phyloP scores from a whole-genome alignment of 2,329 filamentous ascomycete genomes.

The Sarocladium brachiariae region DNA sequence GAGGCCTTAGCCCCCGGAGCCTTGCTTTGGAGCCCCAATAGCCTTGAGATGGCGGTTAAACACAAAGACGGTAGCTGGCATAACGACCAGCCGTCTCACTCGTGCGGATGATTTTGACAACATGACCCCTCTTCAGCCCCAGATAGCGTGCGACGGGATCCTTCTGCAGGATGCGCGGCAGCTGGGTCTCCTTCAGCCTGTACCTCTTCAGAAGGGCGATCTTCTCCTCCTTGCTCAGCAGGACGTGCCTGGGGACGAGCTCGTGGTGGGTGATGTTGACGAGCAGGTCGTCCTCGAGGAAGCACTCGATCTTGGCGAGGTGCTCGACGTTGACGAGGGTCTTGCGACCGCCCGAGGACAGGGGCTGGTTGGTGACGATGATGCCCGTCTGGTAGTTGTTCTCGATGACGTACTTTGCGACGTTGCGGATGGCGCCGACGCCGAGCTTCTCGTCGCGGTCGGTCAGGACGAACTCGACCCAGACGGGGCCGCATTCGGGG shows the following conservation, averaged over 20 bases:
- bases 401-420: slow-evolving; percentile 73
- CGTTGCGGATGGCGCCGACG: slow-evolving; percentile 85
- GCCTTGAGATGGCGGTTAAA: slow-evolving; percentile 28
- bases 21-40: no score
- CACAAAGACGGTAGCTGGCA: slow-evolving; percentile 79
- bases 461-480: slow-evolving; percentile 75
- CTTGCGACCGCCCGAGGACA: slow-evolving; percentile 83
- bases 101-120: slow-evolving; percentile 96
- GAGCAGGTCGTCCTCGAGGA: slow-evolving; percentile 89
- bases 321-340: slow-evolving; percentile 71
- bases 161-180: slow-evolving; percentile 83
- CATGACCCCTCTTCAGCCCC: slow-evolving; percentile 82
- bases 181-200: slow-evolving; percentile 92
- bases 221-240: slow-evolving; percentile 90
- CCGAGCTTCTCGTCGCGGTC: slow-evolving; percentile 63
- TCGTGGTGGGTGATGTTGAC: slow-evolving; percentile 99
- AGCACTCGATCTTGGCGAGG: slow-evolving; percentile 81
- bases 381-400: slow-evolving; percentile 86
- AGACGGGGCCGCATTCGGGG: slow-evolving; percentile 78
- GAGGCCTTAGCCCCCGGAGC: no score
- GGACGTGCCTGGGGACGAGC: slow-evolving; percentile 86
- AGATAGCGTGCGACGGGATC: slow-evolving; percentile 92
- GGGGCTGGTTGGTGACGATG: slow-evolving; percentile 74
- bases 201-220: slow-evolving; percentile 77
- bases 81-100: slow-evolving; percentile 95